Conservation (phyloP, 495 filamentous ascomycete species). For the Sphaerosporella brunnea region DNA sequence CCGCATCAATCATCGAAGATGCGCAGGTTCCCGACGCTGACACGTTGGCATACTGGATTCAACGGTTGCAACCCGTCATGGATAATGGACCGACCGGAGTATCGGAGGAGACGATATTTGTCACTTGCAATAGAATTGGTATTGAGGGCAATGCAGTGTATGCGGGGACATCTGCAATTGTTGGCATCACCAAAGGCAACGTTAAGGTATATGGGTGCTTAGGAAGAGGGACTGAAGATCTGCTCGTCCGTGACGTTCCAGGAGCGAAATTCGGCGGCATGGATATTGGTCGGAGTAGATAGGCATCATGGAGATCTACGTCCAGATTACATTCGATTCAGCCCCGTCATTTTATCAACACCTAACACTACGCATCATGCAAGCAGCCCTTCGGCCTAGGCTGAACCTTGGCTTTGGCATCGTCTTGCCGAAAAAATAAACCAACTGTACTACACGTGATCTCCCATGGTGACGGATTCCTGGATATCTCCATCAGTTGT, state of each 20-base stretch:
- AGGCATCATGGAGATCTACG: neutral
- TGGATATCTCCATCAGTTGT: too few relatives aligned
- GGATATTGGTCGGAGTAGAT: neutral
- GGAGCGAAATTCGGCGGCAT: slow-evolving; percentile 2
- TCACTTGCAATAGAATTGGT: slow-evolving; percentile 70
- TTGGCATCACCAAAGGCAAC: slow-evolving; percentile 51
- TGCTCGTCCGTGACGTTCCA: slow-evolving; percentile 34
- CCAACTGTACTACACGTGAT: too few relatives aligned
- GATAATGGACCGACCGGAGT: slow-evolving; percentile 29
- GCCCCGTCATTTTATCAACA: neutral
- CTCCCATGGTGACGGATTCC: too few relatives aligned
- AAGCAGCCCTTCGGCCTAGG: neutral
- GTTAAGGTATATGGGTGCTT: slow-evolving; percentile 51
- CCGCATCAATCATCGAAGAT: slow-evolving; percentile 28
- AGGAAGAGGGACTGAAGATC: slow-evolving; percentile 45
- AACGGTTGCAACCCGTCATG: slow-evolving; percentile 58
- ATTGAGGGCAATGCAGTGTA: slow-evolving; percentile 51
- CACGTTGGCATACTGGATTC: slow-evolving; percentile 81
- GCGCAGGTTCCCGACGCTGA: slow-evolving; percentile 46
- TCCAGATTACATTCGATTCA: too few relatives aligned
- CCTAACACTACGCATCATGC: neutral
- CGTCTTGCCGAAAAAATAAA: too few relatives aligned
- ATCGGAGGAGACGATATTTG: slow-evolving; percentile 45
- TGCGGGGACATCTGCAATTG: slow-evolving; percentile 69
- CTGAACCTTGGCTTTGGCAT: neutral